Evolutionary conservation across 2,329 filamentous ascomycete genomes (phyloP).

Genomic region (Hypocrella siamensis): DNA sequence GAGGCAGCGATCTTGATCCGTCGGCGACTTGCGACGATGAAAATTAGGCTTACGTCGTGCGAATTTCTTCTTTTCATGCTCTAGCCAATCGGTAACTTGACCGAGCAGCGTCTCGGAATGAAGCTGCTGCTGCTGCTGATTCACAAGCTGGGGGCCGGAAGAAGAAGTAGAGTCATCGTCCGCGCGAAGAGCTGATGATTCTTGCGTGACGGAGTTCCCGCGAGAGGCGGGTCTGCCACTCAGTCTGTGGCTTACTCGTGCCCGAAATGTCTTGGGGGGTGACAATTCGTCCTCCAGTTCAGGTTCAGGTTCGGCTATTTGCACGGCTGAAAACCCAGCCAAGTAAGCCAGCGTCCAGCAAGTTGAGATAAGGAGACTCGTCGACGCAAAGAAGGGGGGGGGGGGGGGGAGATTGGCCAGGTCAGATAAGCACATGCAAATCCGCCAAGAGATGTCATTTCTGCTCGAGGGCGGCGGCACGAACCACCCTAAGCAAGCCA

Average conservation of each 20-base stretch:
- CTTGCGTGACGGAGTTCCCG: slow-evolving; percentile 26
- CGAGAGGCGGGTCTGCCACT: slow-evolving; percentile 23
- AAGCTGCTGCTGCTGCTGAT: slow-evolving; percentile 22
- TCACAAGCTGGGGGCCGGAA: slow-evolving; percentile 12
- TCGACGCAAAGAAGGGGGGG: background rate
- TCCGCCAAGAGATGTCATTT: too few species aligned
- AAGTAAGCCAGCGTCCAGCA: slow-evolving; percentile 8
- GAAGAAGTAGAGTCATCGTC: slow-evolving; percentile 12
- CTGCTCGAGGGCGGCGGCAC: too few species aligned
- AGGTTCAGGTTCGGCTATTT: slow-evolving; percentile 37
- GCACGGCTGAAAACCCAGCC: slow-evolving; percentile 26
- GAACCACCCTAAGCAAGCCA: too few species aligned
- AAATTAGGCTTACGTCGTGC: slow-evolving; percentile 18
- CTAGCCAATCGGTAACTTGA: slow-evolving; percentile 71
- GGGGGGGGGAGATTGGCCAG: background rate
- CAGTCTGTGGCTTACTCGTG: slow-evolving; percentile 16
- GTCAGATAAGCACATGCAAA: background rate
- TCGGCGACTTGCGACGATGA: slow-evolving; percentile 24
- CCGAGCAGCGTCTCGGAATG: slow-evolving; percentile 45
- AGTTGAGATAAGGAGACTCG: background rate
- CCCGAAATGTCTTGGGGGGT: slow-evolving; percentile 15
- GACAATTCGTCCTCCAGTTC: slow-evolving; percentile 18
- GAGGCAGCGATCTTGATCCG: slow-evolving; percentile 10
- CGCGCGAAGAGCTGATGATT: slow-evolving; percentile 11
- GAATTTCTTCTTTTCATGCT: slow-evolving; percentile 52